Conservation (phyloP, 805 yeast species). For the Hanseniaspora guilliermondii region DNA sequence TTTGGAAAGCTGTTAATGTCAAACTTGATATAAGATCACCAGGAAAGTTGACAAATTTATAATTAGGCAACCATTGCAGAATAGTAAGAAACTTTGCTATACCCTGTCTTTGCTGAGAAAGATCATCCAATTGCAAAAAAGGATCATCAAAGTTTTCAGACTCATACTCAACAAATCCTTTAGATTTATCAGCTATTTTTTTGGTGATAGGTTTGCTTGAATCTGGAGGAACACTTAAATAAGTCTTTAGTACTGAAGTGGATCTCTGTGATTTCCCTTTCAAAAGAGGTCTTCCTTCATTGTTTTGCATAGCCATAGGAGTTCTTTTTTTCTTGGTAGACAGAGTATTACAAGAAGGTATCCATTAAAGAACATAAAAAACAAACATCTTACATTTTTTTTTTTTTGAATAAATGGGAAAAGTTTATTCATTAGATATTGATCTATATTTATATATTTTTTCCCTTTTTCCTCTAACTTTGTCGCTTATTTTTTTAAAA, state of each 20-base stretch:
- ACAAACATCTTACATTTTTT: too few relatives aligned
- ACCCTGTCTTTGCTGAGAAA: not conserved
- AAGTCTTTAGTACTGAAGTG: not conserved
- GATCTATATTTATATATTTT: too few relatives aligned
- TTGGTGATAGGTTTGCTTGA: not conserved
- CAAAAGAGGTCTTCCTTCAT: not conserved
- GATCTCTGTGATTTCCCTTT: not conserved
- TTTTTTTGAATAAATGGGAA: too few relatives aligned
- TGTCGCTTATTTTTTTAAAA: too few relatives aligned
- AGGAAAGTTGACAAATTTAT: not conserved
- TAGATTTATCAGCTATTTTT: not conserved
- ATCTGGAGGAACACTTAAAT: slow-evolving; percentile 9
- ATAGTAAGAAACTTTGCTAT: slow-evolving; percentile 3
- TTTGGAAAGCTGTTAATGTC: slow-evolving; percentile 12
- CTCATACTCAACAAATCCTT: not conserved
- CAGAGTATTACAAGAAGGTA: not conserved
- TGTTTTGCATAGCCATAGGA: not conserved
- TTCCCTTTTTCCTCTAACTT: too few relatives aligned
- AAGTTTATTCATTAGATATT: too few relatives aligned
- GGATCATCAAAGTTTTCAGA: not conserved
- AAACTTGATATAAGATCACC: slow-evolving; percentile 10
- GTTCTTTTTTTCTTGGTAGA: not conserved
- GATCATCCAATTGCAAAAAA: not conserved
- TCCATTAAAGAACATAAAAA: not conserved
- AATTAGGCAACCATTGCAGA: slow-evolving; percentile 11